These are phyloP conservation scores for Fusarium sp. DNA, from an alignment of 2,329 filamentous ascomycete genomes.

Conservation along the genomic window DNA sequence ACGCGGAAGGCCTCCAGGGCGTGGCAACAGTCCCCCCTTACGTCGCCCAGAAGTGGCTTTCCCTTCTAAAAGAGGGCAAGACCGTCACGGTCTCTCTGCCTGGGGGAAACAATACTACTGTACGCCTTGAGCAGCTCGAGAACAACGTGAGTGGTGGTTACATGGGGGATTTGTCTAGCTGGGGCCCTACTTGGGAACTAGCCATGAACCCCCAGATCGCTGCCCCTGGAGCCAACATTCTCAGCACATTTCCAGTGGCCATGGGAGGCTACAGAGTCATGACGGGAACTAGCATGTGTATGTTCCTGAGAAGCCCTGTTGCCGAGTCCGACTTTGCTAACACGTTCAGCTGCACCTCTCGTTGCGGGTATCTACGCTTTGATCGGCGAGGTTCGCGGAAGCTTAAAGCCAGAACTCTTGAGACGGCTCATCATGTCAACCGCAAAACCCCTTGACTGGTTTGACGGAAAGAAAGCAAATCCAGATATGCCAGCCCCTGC, in stretches of 20 bases:
- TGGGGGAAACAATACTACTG: background rate
- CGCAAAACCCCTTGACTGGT: background rate
- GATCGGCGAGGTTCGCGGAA: background rate
- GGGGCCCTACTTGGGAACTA: constrained; percentile 7
- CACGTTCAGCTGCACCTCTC: background rate
- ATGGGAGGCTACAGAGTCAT: constrained; percentile 1
- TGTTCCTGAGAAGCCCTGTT: too few species aligned
- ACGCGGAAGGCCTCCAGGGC: background rate
- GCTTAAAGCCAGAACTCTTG: background rate
- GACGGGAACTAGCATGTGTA: constrained; percentile 5
- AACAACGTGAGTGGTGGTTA: background rate
- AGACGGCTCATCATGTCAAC: background rate
- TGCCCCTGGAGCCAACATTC: constrained; percentile 1
- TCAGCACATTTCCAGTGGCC: background rate
- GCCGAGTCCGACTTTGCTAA: background rate
- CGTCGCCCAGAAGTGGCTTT: background rate
- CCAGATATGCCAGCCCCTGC: background rate
- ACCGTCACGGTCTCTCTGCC: background rate
- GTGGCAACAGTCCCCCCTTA: background rate
- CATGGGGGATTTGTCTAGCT: background rate
- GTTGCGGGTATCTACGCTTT: background rate
- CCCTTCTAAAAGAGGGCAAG: background rate
- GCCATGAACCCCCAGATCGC: background rate
- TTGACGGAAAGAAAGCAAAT: background rate
- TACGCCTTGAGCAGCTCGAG: background rate